Base-by-base conservation (phyloP, 305 asterid species). In the Euphrasia arctica region DNA sequence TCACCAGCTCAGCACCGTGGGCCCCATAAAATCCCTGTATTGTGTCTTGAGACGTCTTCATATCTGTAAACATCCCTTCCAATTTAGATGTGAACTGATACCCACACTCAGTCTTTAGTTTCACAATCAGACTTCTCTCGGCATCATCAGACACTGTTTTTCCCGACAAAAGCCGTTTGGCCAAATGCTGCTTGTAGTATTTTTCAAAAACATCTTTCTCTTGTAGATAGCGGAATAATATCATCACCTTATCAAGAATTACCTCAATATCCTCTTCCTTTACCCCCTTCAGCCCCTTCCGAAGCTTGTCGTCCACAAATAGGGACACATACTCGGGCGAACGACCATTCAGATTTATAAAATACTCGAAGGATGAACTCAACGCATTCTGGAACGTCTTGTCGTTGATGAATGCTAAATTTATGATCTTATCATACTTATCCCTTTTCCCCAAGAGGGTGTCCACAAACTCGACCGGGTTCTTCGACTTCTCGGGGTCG, bases 21-120 rank as follows among this genome's bases (percentile, higher is more conserved):
- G 81, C 56, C 11, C 78, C 56, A 11, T 77, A 58, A 39, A 82
- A 82, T 15, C 80, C 83, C 54, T 79, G 81, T 83, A 82, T 79
- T 10, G 85, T 79, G 62, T 79, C 85, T 22, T 75, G 80, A 31
- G 88, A 79, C 0, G 88, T 82, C 68, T 79, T 79, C 88, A 82
- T 79, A 71, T 82, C 88, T 0, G 85, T 82, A 43, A 79, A 79
- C 88, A 82, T 82, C 59, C 88, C 88, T 64, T 82, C 88, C 14
- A 79, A 45, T 62, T 82, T 82, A 39, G 88, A 82, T 31, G 88
- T 82, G 59, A 82, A 82, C 57, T 82, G 85, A 63, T 79, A 79
- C 4, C 85, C 88, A 63, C 88, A 82, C 55, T 82, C 83, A 2
- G 88, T 82, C 60, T 82, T 82, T 66, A 82, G 78, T 63, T 82